Percentiles rank a stretch among this genome's conserved stretches.
Evolutionary conservation across 2,329 filamentous ascomycete genomes (phyloP).

Genomic region (Aspergillus pseudonomiae): DNA sequence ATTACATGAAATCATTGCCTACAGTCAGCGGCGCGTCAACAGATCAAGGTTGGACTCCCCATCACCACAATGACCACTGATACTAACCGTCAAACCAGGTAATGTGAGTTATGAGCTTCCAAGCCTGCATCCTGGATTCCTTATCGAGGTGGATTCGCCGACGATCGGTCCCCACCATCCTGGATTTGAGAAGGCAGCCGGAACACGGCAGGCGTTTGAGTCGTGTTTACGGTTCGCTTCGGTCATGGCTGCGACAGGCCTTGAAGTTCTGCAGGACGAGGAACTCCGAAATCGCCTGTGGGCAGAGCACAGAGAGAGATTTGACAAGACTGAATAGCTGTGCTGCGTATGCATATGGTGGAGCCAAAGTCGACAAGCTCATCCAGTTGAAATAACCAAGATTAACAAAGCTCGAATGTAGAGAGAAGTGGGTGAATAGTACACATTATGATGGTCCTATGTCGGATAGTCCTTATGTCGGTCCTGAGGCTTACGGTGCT

Average conservation of each 20-base stretch:
- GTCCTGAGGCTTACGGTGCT: too few relatives aligned
- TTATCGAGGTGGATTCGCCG: neutral
- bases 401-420: accelerated
- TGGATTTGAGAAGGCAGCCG: neutral
- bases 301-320: neutral
- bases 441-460: neutral
- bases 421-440: accelerated
- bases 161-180: neutral
- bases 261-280: neutral
- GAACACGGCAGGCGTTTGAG: neutral
- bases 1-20: neutral
- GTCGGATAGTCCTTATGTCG: too few relatives aligned
- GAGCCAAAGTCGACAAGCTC: accelerated
- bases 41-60: neutral
- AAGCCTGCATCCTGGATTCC: neutral
- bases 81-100: neutral
- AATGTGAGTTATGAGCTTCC: neutral
- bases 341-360: neutral
- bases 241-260: neutral
- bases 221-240: neutral
- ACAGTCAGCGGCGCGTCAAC: neutral
- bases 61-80: neutral
- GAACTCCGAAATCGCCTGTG: neutral
- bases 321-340: neutral
- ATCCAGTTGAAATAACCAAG: neutral